Base-by-base conservation (phyloP, 768 basidiomycete species). In the Kwoniella botswanensis region DNA sequence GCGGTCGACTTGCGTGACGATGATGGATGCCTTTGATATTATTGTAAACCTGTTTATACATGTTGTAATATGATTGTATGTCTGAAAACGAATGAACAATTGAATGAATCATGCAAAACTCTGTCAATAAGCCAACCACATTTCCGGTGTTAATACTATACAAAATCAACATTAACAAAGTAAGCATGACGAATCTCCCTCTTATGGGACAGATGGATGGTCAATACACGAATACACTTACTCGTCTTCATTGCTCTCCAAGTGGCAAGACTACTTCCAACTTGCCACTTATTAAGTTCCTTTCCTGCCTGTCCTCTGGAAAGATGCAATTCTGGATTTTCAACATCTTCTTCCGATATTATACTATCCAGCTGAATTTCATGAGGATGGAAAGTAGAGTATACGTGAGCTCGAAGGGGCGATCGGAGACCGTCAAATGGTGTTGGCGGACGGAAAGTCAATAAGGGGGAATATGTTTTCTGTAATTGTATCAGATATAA, bases 241-340 rank as follows among this genome's bases (percentile, higher is more conserved):
- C 79, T 74, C 52, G 89, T 84, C 67, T 92, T 88, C 92, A 95
- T 94, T 43, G 93, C 81, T 71, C 86, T 86, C 94, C 94, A 97
- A 76, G 93, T 93, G 54, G 89, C 87, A 56, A 89, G 72, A 1
- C 89, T 89, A 74, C 88, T 88, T 44, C 85, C 85, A 29, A 87
- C 84, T 81, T 94, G 93, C 86, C 91, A 88, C 46, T 86, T 85
- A 42, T 87, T 88, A 68, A 94, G 82, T 35, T 86, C 86, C 77
- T 92, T 92, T 50, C 86, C 83, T 53, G 80, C 78, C 83, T 94
- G 92, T 10, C 72, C 72, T 41, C 71, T 24, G 9, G 58, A 61
- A 3, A 82, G 64, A 0, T 86, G 89, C 66, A 94, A 76, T 53
- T 92, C 82, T 69, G 87, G 88, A n/a, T 85, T 83, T 4, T 86